Evolutionary conservation across 495 filamentous ascomycete genomes (phyloP).

Genomic region (Aspergillus nidulans): DNA sequence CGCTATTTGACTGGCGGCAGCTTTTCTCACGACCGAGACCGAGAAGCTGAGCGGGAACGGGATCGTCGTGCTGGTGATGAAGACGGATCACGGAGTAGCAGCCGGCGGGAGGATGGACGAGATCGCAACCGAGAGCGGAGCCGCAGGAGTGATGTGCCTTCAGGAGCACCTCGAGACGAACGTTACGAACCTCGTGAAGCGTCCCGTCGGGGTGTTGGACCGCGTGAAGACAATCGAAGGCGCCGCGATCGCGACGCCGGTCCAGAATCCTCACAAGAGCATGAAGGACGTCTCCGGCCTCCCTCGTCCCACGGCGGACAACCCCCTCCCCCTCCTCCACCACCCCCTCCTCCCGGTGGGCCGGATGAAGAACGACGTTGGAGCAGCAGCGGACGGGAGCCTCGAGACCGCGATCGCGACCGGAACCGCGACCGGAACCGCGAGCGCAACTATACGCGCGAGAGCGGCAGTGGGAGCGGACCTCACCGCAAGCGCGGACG

Average conservation of each 20-base stretch:
- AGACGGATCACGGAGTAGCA: constrained; percentile 21
- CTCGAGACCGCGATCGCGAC: constrained; percentile 38
- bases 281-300: constrained; percentile 39
- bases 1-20: constrained; percentile 18
- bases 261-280: constrained; percentile 23
- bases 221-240: constrained; percentile 37
- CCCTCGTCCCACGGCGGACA: constrained; percentile 35
- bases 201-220: constrained; percentile 30
- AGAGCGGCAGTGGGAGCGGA: constrained; percentile 26
- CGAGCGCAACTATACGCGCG: constrained; percentile 35
- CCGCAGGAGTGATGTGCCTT: constrained; percentile 34
- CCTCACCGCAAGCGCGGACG: constrained; percentile 40
- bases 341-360: constrained; percentile 19
- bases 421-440: constrained; percentile 37
- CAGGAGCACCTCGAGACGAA: constrained; percentile 29
- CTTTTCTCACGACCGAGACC: constrained; percentile 22
- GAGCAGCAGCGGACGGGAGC: constrained; percentile 34
- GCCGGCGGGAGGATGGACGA: constrained; percentile 35
- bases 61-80: constrained; percentile 33
- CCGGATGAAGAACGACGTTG: constrained; percentile 37
- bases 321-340: constrained; percentile 31
- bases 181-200: constrained; percentile 34
- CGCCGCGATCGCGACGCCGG: constrained; percentile 39
- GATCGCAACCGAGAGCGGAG: constrained; percentile 35
- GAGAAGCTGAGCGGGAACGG: constrained; percentile 26